Percentiles rank a stretch among this genome's conserved stretches.
Evolutionary conservation across 345 rosid species (phyloP).

Genomic region (Acer negundo): DNA sequence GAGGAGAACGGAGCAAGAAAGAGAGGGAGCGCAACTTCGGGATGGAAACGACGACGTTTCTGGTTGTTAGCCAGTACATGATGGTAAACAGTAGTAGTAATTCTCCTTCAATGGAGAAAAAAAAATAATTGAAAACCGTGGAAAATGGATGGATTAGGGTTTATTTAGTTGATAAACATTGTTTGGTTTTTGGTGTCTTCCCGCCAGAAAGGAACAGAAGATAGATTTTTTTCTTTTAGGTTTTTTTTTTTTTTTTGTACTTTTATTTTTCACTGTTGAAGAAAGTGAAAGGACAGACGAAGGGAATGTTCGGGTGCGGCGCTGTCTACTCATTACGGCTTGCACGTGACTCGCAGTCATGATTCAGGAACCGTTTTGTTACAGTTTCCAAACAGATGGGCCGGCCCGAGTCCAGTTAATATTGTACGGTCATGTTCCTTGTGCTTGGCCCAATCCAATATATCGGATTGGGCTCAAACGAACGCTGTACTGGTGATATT

Average conservation of each 20-base stretch:
- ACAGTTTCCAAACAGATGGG: too few relatives aligned
- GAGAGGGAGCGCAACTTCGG: conserved; percentile 67
- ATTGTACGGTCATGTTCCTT: too few relatives aligned
- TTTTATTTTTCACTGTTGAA: neutral
- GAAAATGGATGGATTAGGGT: conserved; percentile 12
- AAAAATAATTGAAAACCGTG: neutral
- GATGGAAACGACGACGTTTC: conserved; percentile 63
- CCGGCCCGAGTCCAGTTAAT: too few relatives aligned
- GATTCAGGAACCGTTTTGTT: too few relatives aligned
- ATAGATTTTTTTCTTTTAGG: too few relatives aligned
- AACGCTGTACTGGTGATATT: too few relatives aligned
- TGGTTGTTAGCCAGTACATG: conserved; percentile 74
- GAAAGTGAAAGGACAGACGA: conserved; percentile 5
- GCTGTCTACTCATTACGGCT: neutral
- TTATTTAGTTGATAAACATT: neutral
- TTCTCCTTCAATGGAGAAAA: neutral
- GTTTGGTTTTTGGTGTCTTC: neutral
- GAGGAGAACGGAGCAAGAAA: conserved; percentile 49
- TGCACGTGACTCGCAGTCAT: too few relatives aligned
- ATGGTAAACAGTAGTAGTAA: neutral
- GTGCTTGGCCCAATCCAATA: too few relatives aligned
- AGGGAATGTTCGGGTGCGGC: neutral
- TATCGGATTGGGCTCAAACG: too few relatives aligned
- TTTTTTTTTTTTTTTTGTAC: neutral
- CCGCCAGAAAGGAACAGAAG: conserved; percentile 16